phyloP scores from a whole-genome alignment of 768 basidiomycete genomes.

The Trametes cingulata region DNA sequence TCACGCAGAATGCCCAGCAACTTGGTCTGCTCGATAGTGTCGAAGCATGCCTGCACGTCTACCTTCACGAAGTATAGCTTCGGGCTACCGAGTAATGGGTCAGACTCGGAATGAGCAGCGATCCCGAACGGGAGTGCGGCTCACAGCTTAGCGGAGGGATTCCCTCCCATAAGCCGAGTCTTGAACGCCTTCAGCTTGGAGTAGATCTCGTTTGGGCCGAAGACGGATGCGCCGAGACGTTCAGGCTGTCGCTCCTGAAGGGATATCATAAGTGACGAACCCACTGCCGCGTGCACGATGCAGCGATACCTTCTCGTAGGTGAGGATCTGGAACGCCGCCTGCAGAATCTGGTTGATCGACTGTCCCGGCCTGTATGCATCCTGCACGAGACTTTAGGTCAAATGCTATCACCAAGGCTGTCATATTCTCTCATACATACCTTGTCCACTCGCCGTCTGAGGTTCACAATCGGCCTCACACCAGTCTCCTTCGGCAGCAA shows the following conservation, averaged over 20 bases:
- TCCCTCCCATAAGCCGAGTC: slow-evolving; percentile 40
- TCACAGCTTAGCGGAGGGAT: slow-evolving; percentile 52
- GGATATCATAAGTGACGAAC: too few species aligned
- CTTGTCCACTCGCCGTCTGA: slow-evolving; percentile 52
- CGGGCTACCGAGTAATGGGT: slow-evolving; percentile 51
- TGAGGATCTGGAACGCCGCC: slow-evolving; percentile 83
- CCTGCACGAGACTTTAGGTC: slow-evolving; percentile 27
- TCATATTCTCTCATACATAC: slow-evolving; percentile 30
- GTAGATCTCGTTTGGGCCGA: slow-evolving; percentile 84
- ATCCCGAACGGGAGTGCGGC: slow-evolving; percentile 14
- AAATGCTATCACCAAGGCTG: neutral
- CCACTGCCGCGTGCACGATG: too few species aligned
- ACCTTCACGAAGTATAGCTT: slow-evolving; percentile 94
- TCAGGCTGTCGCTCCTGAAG: slow-evolving; percentile 59
- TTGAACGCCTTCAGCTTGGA: slow-evolving; percentile 72
- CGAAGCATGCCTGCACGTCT: slow-evolving; percentile 95
- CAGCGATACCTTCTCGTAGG: slow-evolving; percentile 73
- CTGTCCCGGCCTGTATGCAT: slow-evolving; percentile 34
- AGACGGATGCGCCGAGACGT: slow-evolving; percentile 79
- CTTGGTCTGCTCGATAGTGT: slow-evolving; percentile 90
- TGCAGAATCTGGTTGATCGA: slow-evolving; percentile 90
- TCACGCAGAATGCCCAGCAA: slow-evolving; percentile 74
- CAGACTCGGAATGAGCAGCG: neutral
- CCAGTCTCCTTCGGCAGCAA: slow-evolving; percentile 94
- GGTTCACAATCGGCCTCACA: slow-evolving; percentile 91